These are phyloP conservation scores for Cercospora nicotianae DNA, from an alignment of 2,329 filamentous ascomycete species.

Conservation along the genomic window DNA sequence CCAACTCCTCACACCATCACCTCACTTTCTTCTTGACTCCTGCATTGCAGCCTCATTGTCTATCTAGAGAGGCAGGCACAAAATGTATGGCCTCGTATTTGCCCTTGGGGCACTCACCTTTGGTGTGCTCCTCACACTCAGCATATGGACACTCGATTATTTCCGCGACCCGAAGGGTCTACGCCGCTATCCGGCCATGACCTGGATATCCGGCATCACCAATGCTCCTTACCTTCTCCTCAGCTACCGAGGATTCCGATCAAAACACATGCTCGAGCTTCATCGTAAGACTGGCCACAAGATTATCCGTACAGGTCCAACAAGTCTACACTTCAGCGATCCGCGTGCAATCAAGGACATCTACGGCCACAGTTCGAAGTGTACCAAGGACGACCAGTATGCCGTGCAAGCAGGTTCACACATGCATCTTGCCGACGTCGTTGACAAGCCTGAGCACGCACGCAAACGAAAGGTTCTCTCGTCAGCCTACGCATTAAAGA, in stretches of 20 bases:
- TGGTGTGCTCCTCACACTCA: conserved; percentile 18
- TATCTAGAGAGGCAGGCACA: background rate
- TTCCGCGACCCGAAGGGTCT: conserved; percentile 50
- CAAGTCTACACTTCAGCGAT: conserved; percentile 47
- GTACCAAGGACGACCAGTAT: conserved; percentile 41
- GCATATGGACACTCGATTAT: conserved; percentile 38
- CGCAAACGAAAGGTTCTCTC: conserved; percentile 44
- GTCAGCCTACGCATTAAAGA: conserved; percentile 44
- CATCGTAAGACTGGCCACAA: conserved; percentile 46
- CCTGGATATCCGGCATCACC: conserved; percentile 47
- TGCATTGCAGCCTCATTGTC: background rate
- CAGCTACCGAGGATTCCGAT: conserved; percentile 46
- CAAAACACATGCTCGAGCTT: conserved; percentile 42
- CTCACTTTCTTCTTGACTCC: background rate
- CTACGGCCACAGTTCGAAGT: conserved; percentile 42
- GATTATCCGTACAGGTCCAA: conserved; percentile 50
- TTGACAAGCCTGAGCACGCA: conserved; percentile 43
- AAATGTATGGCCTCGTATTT: conserved; percentile 30
- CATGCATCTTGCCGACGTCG: conserved; percentile 42
- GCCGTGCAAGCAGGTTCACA: conserved; percentile 36
- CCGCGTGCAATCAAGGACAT: conserved; percentile 44
- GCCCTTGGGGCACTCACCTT: conserved; percentile 20
- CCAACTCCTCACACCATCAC: conserved; percentile 8
- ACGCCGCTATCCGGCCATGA: conserved; percentile 50
- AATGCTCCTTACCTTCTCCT: conserved; percentile 48